phyloP scores from a whole-genome alignment of 2,329 filamentous ascomycete species.

The Zarea fungicola region DNA sequence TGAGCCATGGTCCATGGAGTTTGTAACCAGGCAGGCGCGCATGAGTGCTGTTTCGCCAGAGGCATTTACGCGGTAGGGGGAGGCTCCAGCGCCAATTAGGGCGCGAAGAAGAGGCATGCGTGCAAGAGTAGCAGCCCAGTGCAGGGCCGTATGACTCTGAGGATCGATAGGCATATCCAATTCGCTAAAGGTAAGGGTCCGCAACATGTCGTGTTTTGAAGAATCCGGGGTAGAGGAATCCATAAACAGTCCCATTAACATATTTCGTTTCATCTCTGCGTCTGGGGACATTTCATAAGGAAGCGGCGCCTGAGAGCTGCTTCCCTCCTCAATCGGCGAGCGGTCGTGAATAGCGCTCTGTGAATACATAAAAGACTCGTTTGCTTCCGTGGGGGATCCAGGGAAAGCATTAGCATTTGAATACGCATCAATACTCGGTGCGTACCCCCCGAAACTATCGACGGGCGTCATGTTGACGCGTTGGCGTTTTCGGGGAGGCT shows the following conservation, averaged over 20 bases:
- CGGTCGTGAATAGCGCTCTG: constrained; percentile 42
- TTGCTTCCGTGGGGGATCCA: constrained; percentile 72
- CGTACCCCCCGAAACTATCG: constrained; percentile 52
- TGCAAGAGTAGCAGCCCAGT: constrained; percentile 93
- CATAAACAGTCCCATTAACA: constrained; percentile 78
- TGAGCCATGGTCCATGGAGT: constrained; percentile 84
- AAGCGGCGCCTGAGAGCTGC: constrained; percentile 60
- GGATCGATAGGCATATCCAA: constrained; percentile 90
- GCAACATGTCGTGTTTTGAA: constrained; percentile 70
- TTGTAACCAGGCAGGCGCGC: constrained; percentile 87
- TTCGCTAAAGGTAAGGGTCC: constrained; percentile 70
- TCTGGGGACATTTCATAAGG: constrained; percentile 56
- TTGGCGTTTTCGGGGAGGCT: constrained; percentile 79
- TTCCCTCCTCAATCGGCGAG: constrained; percentile 43
- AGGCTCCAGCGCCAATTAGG: constrained; percentile 78
- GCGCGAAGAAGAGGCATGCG: constrained; percentile 76
- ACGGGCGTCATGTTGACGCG: constrained; percentile 51
- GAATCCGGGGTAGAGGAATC: constrained; percentile 66
- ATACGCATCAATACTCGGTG: constrained; percentile 43
- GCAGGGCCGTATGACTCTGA: constrained; percentile 82
- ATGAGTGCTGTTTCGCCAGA: constrained; percentile 90
- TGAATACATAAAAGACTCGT: constrained; percentile 70
- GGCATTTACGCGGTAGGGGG: constrained; percentile 80
- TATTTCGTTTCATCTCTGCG: constrained; percentile 72
- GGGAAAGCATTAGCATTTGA: constrained; percentile 49